A percentile compares a stretch with the other conserved stretches of the same genome.
Conservation (phyloP, 2,329 filamentous ascomycete species). For the Cladophialophora immunda region DNA sequence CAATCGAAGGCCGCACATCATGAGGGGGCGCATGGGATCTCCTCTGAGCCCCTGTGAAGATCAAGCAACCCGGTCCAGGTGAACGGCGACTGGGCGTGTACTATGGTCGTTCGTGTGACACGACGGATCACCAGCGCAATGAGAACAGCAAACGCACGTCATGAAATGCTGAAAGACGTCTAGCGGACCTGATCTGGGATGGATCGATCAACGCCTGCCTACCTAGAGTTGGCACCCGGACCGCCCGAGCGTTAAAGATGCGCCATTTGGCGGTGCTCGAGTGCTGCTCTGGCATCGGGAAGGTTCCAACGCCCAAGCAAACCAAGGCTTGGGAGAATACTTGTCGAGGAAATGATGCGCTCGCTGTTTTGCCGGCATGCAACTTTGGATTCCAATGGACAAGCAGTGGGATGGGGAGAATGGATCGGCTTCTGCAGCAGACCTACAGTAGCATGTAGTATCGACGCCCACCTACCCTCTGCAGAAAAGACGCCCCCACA, state of each 20-base stretch:
- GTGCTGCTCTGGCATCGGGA: background rate
- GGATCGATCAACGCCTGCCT: background rate
- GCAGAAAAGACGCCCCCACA: background rate
- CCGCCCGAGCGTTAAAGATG: constrained; percentile 2
- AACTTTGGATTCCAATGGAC: background rate
- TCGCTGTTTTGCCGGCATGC: constrained; percentile 3
- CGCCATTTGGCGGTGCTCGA: background rate
- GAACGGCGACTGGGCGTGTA: background rate
- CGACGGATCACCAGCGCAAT: background rate
- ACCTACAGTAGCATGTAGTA: background rate
- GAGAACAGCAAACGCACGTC: background rate
- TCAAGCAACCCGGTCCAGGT: background rate
- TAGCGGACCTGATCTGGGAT: background rate
- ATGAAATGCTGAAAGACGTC: background rate
- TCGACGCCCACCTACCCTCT: background rate
- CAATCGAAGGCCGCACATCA: background rate
- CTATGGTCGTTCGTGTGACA: background rate
- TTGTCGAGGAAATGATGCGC: background rate
- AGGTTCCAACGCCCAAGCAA: background rate
- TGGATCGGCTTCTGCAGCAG: background rate
- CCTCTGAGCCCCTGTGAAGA: background rate
- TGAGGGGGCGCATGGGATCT: background rate
- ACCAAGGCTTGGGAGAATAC: background rate
- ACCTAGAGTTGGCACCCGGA: background rate
- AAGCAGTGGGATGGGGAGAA: background rate